Evolutionary conservation across 1,284 basidiomycete species (phyloP).

Genomic region (Apiotrichum sp.): DNA sequence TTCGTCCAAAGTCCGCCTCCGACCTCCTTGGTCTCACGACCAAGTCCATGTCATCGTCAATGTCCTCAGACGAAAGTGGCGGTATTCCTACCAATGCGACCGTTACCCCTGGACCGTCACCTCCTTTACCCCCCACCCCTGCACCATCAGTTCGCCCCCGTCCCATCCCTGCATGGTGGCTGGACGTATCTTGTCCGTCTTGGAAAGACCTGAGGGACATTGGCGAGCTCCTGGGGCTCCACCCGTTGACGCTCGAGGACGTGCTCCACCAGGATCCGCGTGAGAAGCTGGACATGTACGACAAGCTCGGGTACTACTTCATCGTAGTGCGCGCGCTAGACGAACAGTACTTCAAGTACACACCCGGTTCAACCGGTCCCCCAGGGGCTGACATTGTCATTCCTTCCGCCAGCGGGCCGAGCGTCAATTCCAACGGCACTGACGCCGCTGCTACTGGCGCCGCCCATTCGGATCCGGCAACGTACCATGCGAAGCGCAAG

Average conservation of each 20-base stretch:
- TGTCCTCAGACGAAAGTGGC: background rate
- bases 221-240: conserved; percentile 61
- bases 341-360: conserved; percentile 56
- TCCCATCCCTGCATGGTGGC: conserved; percentile 60
- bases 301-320: conserved; percentile 87
- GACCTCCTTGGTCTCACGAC: conserved; percentile 37
- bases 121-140: conserved; percentile 1
- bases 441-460: background rate
- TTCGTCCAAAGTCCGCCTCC: conserved; percentile 41
- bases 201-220: conserved; percentile 85
- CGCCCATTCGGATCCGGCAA: background rate
- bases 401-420: background rate
- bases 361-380: conserved; percentile 34
- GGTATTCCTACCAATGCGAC: background rate
- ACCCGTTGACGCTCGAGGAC: conserved; percentile 91
- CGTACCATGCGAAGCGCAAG: conserved; percentile 15
- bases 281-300: conserved; percentile 87
- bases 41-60: background rate
- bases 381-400: conserved; percentile 1
- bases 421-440: background rate
- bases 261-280: conserved; percentile 89
- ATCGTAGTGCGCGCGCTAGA: conserved; percentile 83
- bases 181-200: conserved; percentile 83
- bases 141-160: background rate
- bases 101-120: background rate